Evolutionary conservation across 768 basidiomycete genomes (phyloP).

Genomic region (Auricularia sp.): DNA sequence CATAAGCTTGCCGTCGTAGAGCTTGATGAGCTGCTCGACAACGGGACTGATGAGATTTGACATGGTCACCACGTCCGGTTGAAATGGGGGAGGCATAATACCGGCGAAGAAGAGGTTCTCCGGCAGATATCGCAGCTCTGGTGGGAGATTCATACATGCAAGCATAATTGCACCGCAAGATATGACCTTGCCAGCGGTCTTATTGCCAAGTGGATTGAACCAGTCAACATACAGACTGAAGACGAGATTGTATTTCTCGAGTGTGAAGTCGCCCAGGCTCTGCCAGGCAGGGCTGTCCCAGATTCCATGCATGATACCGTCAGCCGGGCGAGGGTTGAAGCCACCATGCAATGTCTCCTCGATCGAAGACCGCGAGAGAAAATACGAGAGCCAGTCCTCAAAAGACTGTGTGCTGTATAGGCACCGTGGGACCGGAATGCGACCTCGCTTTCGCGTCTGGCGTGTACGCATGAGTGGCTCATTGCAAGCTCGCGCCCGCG

Average conservation of each 20-base stretch:
- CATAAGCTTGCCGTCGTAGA: slow-evolving; percentile 26
- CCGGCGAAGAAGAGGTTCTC: slow-evolving; percentile 35
- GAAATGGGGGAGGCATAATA: slow-evolving; percentile 31
- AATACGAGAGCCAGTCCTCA: background rate
- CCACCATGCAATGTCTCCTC: background rate
- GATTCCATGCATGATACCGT: background rate
- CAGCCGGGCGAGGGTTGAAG: background rate
- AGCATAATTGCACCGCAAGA: slow-evolving; percentile 22
- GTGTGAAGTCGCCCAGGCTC: background rate
- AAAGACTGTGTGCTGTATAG: background rate
- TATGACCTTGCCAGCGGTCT: slow-evolving; percentile 17
- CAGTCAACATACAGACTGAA: slow-evolving; percentile 25
- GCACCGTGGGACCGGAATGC: slow-evolving; percentile 5
- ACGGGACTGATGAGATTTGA: slow-evolving; percentile 30
- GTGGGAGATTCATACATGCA: slow-evolving; percentile 25
- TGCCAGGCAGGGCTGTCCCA: slow-evolving; percentile 1
- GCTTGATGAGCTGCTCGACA: slow-evolving; percentile 24
- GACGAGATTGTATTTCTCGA: background rate
- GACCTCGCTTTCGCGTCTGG: slow-evolving; percentile 1
- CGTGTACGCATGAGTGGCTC: background rate
- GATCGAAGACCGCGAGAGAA: background rate
- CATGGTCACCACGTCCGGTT: slow-evolving; percentile 22
- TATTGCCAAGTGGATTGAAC: slow-evolving; percentile 27
- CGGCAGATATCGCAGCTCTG: slow-evolving; percentile 21
- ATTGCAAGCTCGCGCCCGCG: background rate